Conservation (phyloP, 2,329 filamentous ascomycete genomes). For the Thyridium curvatum region DNA sequence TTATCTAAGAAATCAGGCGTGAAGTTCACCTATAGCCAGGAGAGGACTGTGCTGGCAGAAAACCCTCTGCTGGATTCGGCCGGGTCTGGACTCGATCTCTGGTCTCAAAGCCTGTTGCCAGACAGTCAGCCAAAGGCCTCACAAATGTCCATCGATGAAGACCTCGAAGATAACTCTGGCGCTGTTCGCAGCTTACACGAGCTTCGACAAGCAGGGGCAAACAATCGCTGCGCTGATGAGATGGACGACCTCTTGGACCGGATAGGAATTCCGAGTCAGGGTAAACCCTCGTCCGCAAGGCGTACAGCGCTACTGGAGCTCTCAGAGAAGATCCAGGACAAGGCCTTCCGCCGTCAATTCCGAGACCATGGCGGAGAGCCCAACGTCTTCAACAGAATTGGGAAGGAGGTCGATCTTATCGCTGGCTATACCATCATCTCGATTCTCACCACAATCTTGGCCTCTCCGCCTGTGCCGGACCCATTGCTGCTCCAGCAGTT, state of each 20-base stretch:
- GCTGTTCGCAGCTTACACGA: conserved; percentile 60
- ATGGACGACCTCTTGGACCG: conserved; percentile 58
- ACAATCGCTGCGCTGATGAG: conserved; percentile 59
- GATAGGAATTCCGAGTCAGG: conserved; percentile 42
- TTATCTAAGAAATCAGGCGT: conserved; percentile 22
- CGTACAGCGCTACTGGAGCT: conserved; percentile 55
- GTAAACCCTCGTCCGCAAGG: conserved; percentile 42
- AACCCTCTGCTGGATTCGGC: conserved; percentile 14
- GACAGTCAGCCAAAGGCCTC: conserved; percentile 12
- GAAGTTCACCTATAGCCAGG: conserved; percentile 30
- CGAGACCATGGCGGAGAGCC: conserved; percentile 67
- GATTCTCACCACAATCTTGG: conserved; percentile 56
- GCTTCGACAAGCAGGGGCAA: conserved; percentile 58
- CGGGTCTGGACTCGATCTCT: conserved; percentile 13
- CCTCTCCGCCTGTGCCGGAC: conserved; percentile 50
- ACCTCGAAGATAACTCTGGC: conserved; percentile 35
- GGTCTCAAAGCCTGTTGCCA: conserved; percentile 16
- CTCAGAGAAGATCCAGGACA: conserved; percentile 52
- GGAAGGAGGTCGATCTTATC: conserved; percentile 52
- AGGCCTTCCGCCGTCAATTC: conserved; percentile 63
- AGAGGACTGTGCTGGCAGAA: conserved; percentile 28
- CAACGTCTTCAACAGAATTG: conserved; percentile 57
- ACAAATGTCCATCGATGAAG: conserved; percentile 32
- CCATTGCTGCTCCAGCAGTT: conserved; percentile 48
- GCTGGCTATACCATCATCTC: conserved; percentile 59